A percentile compares a stretch with the other conserved stretches of the same genome.
phyloP scores from a whole-genome alignment of 768 basidiomycete genomes.

The Hydnomerulius pinastri region DNA sequence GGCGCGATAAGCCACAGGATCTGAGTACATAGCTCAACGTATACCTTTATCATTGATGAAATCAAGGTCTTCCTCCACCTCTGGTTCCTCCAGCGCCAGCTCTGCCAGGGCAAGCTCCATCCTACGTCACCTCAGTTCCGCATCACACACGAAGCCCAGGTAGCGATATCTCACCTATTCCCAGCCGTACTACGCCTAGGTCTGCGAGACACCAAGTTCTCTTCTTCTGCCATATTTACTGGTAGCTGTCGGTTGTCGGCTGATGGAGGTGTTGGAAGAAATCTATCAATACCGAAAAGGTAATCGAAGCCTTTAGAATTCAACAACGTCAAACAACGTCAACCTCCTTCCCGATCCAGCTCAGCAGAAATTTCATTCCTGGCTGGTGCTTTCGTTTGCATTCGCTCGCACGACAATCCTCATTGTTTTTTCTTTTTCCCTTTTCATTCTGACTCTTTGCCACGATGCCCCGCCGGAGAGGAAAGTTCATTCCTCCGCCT shows the following conservation, averaged over 20 bases:
- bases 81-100: constrained; percentile 46
- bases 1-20: not conserved
- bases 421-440: too few species aligned
- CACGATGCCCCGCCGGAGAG: constrained; percentile 30
- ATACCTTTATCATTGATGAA: constrained; percentile 67
- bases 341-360: too few species aligned
- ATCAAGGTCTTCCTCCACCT: constrained; percentile 73
- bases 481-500: constrained; percentile 43
- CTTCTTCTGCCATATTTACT: too few species aligned
- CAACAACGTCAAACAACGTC: constrained; percentile 23
- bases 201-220: constrained; percentile 59
- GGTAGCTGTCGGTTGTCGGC: too few species aligned
- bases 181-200: constrained; percentile 75
- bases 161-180: constrained; percentile 62
- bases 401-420: too few species aligned
- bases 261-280: too few species aligned
- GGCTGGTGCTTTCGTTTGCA: too few species aligned
- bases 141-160: not conserved
- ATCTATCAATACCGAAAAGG: constrained; percentile 4
- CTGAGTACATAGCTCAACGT: not conserved
- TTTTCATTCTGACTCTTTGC: too few species aligned
- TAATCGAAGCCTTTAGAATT: constrained; percentile 18
- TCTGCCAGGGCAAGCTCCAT: constrained; percentile 79
- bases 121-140: constrained; percentile 37
- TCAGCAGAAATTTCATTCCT: constrained; percentile 1